phyloP scores from a whole-genome alignment of 2,329 filamentous ascomycete genomes.

The Dactylonectria estremocensis region DNA sequence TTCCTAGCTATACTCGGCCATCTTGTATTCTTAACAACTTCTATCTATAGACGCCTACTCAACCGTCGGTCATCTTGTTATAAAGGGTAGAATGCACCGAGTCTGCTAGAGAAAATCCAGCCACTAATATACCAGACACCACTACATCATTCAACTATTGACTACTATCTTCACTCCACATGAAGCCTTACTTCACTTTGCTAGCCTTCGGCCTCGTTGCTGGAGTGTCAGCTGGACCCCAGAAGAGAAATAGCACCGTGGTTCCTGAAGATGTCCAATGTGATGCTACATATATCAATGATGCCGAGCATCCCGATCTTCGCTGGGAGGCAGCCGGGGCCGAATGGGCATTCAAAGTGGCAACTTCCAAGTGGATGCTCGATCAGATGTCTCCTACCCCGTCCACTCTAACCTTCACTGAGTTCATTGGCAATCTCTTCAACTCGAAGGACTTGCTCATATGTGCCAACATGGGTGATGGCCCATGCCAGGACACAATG shows the following conservation, averaged over 20 bases:
- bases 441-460: neutral
- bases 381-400: neutral
- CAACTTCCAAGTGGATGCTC: neutral
- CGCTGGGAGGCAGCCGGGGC: slow-evolving; percentile 4
- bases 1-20: too few relatives aligned
- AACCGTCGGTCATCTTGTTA: too few relatives aligned
- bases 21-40: too few relatives aligned
- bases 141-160: neutral
- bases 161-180: neutral
- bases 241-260: neutral
- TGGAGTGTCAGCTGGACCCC: neutral
- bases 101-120: too few relatives aligned
- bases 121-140: too few relatives aligned
- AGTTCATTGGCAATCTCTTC: neutral
- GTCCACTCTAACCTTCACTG: neutral
- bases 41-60: too few relatives aligned
- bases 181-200: neutral
- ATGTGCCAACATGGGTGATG: slow-evolving; percentile 1
- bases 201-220: neutral
- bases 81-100: too few relatives aligned
- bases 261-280: neutral
- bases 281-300: neutral
- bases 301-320: neutral
- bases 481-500: neutral
- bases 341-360: neutral